A percentile compares a stretch with the other conserved stretches of the same genome.
Evolutionary conservation across 352 stramenopile species (phyloP).

Genomic region (Globisporangium spiculum): DNA sequence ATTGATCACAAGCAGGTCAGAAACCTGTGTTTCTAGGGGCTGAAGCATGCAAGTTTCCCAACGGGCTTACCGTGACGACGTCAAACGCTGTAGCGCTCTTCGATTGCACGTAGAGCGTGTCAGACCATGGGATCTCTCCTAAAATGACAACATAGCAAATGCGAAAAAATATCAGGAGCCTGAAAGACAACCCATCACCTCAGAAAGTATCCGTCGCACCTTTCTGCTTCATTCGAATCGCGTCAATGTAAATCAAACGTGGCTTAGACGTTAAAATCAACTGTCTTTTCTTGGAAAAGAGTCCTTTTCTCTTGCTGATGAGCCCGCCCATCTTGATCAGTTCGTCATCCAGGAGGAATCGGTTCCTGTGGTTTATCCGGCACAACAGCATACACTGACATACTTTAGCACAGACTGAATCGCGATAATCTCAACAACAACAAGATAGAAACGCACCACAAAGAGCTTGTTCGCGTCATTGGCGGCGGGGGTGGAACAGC

Average conservation of each 20-base stretch:
- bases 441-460: conserved; percentile 39
- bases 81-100: conserved; percentile 85
- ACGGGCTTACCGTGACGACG: conserved; percentile 66
- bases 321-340: conserved; percentile 83
- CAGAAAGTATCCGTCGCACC: conserved; percentile 16
- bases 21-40: neutral
- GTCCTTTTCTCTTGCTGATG: conserved; percentile 86
- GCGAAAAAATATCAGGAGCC: neutral
- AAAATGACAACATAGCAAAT: neutral
- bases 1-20: neutral
- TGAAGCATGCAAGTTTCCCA: neutral
- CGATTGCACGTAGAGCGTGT: conserved; percentile 81
- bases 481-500: conserved; percentile 51
- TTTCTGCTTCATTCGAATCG: conserved; percentile 90
- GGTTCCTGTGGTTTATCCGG: conserved; percentile 36
- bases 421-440: neutral
- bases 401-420: neutral
- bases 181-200: neutral
- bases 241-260: conserved; percentile 88
- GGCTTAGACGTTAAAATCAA: conserved; percentile 85
- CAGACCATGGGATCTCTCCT: conserved; percentile 85
- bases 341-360: conserved; percentile 85
- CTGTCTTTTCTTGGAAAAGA: conserved; percentile 89
- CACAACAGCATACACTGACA: neutral
- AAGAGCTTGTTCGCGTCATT: conserved; percentile 66